Conservation (phyloP, 768 basidiomycete species). For the Kwoniella shandongensis region DNA sequence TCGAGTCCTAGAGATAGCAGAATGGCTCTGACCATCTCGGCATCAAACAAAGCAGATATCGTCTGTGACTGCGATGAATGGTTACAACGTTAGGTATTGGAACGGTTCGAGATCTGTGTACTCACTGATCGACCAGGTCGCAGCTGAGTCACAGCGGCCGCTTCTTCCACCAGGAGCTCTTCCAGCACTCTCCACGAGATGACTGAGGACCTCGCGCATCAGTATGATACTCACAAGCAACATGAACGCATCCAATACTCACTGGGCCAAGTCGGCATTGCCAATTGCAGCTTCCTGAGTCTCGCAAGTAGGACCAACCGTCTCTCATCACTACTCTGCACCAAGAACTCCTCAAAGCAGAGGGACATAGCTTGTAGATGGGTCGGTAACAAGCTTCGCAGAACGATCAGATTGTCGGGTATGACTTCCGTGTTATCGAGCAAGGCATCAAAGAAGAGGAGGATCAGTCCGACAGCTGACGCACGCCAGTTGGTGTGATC, state of each 20-base stretch:
- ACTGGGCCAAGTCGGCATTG: conserved; percentile 32
- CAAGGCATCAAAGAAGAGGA: conserved; percentile 33
- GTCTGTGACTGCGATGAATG: conserved; percentile 21
- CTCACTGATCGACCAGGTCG: conserved; percentile 26
- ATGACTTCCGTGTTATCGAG: conserved; percentile 19
- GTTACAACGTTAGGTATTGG: not conserved
- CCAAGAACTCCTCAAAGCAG: conserved; percentile 36
- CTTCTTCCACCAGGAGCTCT: conserved; percentile 32
- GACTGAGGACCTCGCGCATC: conserved; percentile 16
- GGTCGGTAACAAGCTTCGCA: conserved; percentile 18
- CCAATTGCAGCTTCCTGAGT: conserved; percentile 12
- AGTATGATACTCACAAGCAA: not conserved
- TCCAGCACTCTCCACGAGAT: conserved; percentile 40
- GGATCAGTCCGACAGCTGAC: conserved; percentile 21
- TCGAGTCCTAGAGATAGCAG: conserved; percentile 32
- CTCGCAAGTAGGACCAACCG: conserved; percentile 20
- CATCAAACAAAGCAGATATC: conserved; percentile 26
- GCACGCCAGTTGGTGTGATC: conserved; percentile 9
- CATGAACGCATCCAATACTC: not conserved
- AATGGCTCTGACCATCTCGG: conserved; percentile 29
- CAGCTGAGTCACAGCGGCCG: conserved; percentile 22
- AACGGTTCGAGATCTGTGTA: not conserved
- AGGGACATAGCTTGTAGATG: conserved; percentile 30
- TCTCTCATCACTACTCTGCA: conserved; percentile 33
- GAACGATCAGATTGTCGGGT: conserved; percentile 22